phyloP scores from a whole-genome alignment of 2,329 filamentous ascomycete species.

The Aspergillus nomiae region DNA sequence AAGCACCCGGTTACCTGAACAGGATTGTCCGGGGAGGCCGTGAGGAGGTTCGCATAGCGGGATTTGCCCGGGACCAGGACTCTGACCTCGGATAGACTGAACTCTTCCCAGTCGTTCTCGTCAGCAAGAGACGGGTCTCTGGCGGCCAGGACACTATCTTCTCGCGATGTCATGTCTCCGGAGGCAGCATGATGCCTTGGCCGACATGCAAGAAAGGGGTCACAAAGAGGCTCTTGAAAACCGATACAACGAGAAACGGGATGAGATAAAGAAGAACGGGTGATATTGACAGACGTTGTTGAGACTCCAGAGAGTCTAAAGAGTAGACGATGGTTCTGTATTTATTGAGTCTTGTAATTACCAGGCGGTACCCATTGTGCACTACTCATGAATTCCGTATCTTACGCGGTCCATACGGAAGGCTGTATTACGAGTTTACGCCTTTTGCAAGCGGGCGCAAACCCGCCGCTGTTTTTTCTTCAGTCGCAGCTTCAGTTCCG shows the following conservation, averaged over 20 bases:
- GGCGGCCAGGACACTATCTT: slow-evolving; percentile 48
- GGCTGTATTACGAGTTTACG: neutral
- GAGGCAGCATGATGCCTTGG: slow-evolving; percentile 35
- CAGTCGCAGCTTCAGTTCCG: neutral
- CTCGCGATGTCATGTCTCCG: slow-evolving; percentile 47
- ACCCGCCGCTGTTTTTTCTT: neutral
- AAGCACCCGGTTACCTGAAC: slow-evolving; percentile 58
- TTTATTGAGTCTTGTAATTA: slow-evolving; percentile 4
- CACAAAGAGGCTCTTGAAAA: neutral
- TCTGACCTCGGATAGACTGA: slow-evolving; percentile 57
- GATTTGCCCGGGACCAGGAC: slow-evolving; percentile 53
- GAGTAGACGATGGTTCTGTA: neutral
- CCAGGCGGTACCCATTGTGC: neutral
- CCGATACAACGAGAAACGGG: neutral
- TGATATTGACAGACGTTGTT: slow-evolving; percentile 6
- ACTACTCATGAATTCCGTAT: neutral
- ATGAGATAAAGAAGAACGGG: neutral
- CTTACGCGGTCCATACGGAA: neutral
- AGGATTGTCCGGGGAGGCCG: slow-evolving; percentile 56
- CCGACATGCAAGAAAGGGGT: slow-evolving; percentile 2
- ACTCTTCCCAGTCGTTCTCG: slow-evolving; percentile 63
- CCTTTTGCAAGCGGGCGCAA: neutral
- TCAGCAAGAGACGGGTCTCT: slow-evolving; percentile 47
- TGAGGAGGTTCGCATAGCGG: slow-evolving; percentile 56
- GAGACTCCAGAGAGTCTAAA: neutral